Percentiles rank a stretch among this genome's conserved stretches.
These are phyloP conservation scores for Stephanodiscus minutulus DNA, from an alignment of 108 stramenopile species.

Conservation along the genomic window DNA sequence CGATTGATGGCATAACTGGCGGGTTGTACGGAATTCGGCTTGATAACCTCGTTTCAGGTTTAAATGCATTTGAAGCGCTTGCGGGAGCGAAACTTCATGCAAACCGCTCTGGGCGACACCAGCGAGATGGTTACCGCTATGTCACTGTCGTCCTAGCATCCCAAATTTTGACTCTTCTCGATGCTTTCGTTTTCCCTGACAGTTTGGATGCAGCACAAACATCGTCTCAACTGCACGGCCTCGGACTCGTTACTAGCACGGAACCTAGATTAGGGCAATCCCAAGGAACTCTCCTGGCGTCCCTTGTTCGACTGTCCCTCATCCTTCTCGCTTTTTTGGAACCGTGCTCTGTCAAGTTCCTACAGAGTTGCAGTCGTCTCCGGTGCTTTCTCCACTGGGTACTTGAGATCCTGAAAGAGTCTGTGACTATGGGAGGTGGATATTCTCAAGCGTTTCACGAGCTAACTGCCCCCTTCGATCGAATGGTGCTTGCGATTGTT, in stretches of 20 bases:
- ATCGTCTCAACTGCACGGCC: constrained; percentile 75
- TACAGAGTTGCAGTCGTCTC: constrained; percentile 80
- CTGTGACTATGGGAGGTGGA: constrained; percentile 71
- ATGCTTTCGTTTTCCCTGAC: constrained; percentile 88
- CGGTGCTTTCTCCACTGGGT: constrained; percentile 78
- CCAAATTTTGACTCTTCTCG: constrained; percentile 72
- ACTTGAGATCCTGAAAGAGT: constrained; percentile 75
- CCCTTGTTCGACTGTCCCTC: constrained; percentile 74
- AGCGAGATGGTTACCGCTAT: constrained; percentile 28
- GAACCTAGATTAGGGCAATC: constrained; percentile 76
- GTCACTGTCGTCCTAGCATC: constrained; percentile 64
- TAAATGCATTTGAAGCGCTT: constrained; percentile 48
- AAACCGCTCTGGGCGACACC: constrained; percentile 6
- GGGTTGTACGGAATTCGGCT: constrained; percentile 74
- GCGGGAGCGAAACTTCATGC: constrained; percentile 42
- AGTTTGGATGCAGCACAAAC: constrained; percentile 63
- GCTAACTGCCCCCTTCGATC: constrained; percentile 64
- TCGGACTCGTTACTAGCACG: constrained; percentile 72
- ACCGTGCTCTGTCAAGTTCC: constrained; percentile 74
- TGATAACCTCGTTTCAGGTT: constrained; percentile 53
- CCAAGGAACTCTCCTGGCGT: constrained; percentile 77
- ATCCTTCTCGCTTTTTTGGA: constrained; percentile 69
- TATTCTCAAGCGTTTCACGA: constrained; percentile 67
- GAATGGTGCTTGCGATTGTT: constrained; percentile 68
- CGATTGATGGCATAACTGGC: constrained; percentile 57